Base-by-base conservation (phyloP, 148 eudicot genomes). In the Simmondsia chinensis region DNA sequence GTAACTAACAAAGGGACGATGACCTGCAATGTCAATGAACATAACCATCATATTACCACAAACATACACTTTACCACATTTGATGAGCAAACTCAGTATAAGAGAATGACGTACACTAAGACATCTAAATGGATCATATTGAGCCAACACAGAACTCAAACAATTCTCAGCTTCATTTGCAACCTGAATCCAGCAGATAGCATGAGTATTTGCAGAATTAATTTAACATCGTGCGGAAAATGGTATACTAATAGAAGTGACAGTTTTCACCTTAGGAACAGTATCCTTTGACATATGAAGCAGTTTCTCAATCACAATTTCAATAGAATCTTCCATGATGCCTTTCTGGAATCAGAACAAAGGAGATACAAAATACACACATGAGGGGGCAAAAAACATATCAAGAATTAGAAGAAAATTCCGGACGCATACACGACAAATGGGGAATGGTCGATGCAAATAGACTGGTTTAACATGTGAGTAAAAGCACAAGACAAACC, bases 301-400 rank as follows among this genome's bases (percentile, higher is more conserved):
- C 61, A 91, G 65, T 62, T 82, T 91, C 66, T 86, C 95, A 44
- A 86, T 86, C 32, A 91, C 81, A 71, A 91, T 73, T 68, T 91
- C 99, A 24, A 86, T 54, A 50, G 99, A 82, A 38, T 91, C 99
- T 61, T 86, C 99, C 80, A 91, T 82, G 28, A 72, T 51, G 49
- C 66, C 79, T 67, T 71, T 91, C 99, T 91, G 86, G 43, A 59
- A 43, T 49, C 18, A 49, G 34, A 62, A 29, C 21, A 33, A 34
- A 22, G 33, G 35, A 18, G n/a, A 39, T 37, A 32, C 7, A 10
- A 49, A 48, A 38, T 18, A 32, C 12, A 21, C 14, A 19, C 25
- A 2, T 39, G 9, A 16, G 37, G 10, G 7, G 20, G n/a, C n/a
- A n/a, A 18, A 48, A 20, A 36, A 46, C 14, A 45, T 1, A 15